Evolutionary conservation across 2,329 filamentous ascomycete genomes (phyloP).

Genomic region (Ascocoryne sarcoides): DNA sequence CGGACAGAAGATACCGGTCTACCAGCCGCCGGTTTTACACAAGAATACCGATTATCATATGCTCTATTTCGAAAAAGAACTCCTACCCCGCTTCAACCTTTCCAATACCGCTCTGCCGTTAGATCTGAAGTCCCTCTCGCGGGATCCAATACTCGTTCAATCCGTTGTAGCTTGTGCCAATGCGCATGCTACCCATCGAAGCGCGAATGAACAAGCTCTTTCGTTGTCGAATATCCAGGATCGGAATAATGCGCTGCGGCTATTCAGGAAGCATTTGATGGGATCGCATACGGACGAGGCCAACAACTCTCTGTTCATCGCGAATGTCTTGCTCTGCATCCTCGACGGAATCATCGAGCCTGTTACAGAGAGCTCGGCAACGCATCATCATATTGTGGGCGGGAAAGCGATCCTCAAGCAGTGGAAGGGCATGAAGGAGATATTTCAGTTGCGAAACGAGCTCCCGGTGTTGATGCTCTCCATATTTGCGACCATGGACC

Average conservation of each 20-base stretch:
- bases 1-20: constrained; percentile 24
- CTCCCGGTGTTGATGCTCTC: constrained; percentile 33
- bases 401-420: constrained; percentile 24
- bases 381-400: constrained; percentile 22
- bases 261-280: constrained; percentile 30
- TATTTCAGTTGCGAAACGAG: constrained; percentile 18
- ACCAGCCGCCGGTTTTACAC: constrained; percentile 20
- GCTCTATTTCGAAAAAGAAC: constrained; percentile 23
- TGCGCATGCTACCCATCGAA: constrained; percentile 21
- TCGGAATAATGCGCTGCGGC: constrained; percentile 23
- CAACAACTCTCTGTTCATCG: constrained; percentile 32
- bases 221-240: constrained; percentile 21
- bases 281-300: constrained; percentile 27
- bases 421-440: constrained; percentile 19
- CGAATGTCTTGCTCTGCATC: constrained; percentile 36
- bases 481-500: constrained; percentile 36
- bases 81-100: constrained; percentile 24
- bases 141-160: constrained; percentile 21
- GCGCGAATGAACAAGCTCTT: constrained; percentile 14
- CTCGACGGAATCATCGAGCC: constrained; percentile 25
- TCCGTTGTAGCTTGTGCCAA: constrained; percentile 20
- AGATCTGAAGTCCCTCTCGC: constrained; percentile 18
- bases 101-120: constrained; percentile 20
- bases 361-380: constrained; percentile 18
- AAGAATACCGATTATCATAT: constrained; percentile 24